phyloP scores from a whole-genome alignment of 164 flowering plant species.

The Berberis thunbergii region DNA sequence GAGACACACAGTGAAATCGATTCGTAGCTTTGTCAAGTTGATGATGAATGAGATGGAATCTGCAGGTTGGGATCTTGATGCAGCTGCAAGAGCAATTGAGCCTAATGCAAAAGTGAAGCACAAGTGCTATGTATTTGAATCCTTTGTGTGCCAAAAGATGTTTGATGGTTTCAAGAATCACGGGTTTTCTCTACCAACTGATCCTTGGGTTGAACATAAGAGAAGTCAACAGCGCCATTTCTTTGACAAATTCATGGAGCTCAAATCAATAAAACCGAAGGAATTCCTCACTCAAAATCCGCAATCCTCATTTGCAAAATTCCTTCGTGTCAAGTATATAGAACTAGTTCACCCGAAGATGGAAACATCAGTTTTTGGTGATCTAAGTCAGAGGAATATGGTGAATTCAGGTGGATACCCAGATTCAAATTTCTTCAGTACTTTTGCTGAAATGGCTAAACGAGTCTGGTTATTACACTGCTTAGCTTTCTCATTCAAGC shows the following conservation, averaged over 20 bases:
- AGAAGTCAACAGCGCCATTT: slow-evolving; percentile 9
- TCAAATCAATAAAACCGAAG: slow-evolving; percentile 31
- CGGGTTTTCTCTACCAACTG: slow-evolving; percentile 18
- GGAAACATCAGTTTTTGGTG: slow-evolving; percentile 55
- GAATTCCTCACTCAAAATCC: slow-evolving; percentile 35
- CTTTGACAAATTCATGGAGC: slow-evolving; percentile 41
- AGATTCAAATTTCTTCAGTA: slow-evolving; percentile 46
- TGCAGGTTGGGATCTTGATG: slow-evolving; percentile 60
- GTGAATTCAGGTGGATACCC: slow-evolving; percentile 44
- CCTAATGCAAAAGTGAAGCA: slow-evolving; percentile 42
- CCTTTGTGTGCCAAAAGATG: slow-evolving; percentile 55
- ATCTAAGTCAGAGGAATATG: slow-evolving; percentile 32
- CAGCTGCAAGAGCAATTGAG: slow-evolving; percentile 41
- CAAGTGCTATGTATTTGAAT: slow-evolving; percentile 28
- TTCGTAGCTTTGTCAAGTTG: slow-evolving; percentile 49
- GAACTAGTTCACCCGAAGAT: slow-evolving; percentile 58
- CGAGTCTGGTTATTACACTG: slow-evolving; percentile 63
- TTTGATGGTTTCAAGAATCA: slow-evolving; percentile 52
- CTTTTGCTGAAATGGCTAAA: slow-evolving; percentile 64
- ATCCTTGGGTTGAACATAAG: slow-evolving; percentile 8
- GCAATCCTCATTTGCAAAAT: slow-evolving; percentile 39
- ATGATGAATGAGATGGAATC: slow-evolving; percentile 67
- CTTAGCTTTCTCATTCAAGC: slow-evolving; percentile 45
- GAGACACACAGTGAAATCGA: slow-evolving; percentile 39
- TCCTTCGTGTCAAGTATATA: slow-evolving; percentile 47